Evolutionary conservation across 257 asterid species (phyloP), one percentile per base, ranked within the genome.

Genomic region (Buddleja alternifolia): DNA sequence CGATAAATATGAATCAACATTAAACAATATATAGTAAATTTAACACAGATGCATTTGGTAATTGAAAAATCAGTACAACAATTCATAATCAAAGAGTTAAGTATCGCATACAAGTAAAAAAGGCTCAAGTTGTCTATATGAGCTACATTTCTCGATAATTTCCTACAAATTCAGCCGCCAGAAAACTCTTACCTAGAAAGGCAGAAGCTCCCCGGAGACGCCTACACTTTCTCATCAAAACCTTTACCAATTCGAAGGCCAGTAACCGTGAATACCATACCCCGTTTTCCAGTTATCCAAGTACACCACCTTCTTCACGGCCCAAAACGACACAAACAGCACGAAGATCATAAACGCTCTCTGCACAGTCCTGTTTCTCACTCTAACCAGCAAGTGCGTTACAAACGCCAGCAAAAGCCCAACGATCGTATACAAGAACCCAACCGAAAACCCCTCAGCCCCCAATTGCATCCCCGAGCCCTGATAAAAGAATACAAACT

Each of bases 221-320:
- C 56, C 20, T 39, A 19, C 25, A 39, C 20, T 24, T 37, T 44
- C 29, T 15, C 66, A 63, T n/a, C 23, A 23, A 55, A 58, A 79
- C 83, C 85, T 89, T 58, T 45, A 70, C 99, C 99, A 94, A 66
- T 89, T 77, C 1, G 96, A 65, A 54, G 98, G 99, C 93, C 89
- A 83, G 72, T 94, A 94, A 0, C 89, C 88, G 7, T 94, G 98
- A 64, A 94, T 72, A 0, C 92, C 86, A 61, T 91, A 94, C 46
- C 99, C 99, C 0, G 96, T 94, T 82, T 94, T 94, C 98, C 99
- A 94, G 54, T 91, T 94, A 81, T 94, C 97, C 86, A 94, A 80
- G 72, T 9, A 78, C 61, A 91, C 60, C 73, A 94, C 98, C 80
- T 88, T 88, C 78, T 77, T 81, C 48, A 94, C 98, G 0, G 98